phyloP scores from a whole-genome alignment of 352 stramenopile species.

The Phytophthora lateralis region DNA sequence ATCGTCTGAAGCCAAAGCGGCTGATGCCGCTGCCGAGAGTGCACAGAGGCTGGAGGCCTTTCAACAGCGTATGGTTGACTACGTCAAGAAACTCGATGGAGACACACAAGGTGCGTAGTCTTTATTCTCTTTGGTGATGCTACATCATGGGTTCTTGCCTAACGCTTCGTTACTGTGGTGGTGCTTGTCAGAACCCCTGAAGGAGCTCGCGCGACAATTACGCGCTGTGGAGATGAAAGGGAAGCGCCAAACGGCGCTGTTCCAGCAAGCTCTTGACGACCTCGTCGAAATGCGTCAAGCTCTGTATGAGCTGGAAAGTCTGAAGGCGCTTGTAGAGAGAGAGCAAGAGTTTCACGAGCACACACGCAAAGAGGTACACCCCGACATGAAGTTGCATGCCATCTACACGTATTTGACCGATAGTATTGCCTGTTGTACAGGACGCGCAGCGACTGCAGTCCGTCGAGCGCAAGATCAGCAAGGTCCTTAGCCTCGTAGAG shows the following conservation, averaged over 20 bases:
- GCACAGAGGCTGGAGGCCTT: conserved; percentile 46
- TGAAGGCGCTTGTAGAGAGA: conserved; percentile 36
- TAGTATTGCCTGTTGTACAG: conserved; percentile 16
- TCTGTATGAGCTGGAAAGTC: conserved; percentile 39
- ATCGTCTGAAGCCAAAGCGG: conserved; percentile 35
- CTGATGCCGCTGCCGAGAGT: conserved; percentile 25
- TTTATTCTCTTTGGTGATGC: neutral
- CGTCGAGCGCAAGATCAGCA: conserved; percentile 46
- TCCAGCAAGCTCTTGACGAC: conserved; percentile 49
- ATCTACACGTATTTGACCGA: neutral
- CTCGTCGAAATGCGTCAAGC: conserved; percentile 29
- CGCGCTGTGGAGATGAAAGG: conserved; percentile 47
- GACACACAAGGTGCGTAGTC: conserved; percentile 44
- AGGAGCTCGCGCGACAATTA: conserved; percentile 41
- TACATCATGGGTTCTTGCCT: neutral
- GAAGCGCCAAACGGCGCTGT: conserved; percentile 47
- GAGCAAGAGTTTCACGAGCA: conserved; percentile 38
- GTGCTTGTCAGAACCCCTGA: conserved; percentile 39
- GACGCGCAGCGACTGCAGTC: conserved; percentile 33
- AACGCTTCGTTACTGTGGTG: neutral
- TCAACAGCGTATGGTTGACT: conserved; percentile 51
- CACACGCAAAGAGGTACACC: conserved; percentile 37
- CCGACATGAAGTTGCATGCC: neutral
- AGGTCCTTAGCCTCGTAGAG: conserved; percentile 45
- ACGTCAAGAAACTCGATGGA: conserved; percentile 53